Evolutionary conservation across 2,329 filamentous ascomycete species (phyloP).

Genomic region (Sclerotinia trifoliorum): DNA sequence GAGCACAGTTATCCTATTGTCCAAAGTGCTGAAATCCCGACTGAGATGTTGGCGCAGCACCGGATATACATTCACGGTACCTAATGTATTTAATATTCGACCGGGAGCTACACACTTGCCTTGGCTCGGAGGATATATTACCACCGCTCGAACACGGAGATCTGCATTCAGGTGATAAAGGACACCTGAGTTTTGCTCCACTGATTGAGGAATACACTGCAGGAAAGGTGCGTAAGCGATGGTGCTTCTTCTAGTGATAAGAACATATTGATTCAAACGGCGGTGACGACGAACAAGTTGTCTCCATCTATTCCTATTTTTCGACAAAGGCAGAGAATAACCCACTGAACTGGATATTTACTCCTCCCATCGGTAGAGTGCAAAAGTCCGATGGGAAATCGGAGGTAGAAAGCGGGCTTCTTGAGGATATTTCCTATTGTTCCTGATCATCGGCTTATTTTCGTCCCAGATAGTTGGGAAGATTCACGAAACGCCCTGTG

Average conservation of each 20-base stretch:
- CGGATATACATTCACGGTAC: slow-evolving; percentile 15
- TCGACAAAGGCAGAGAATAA: background rate
- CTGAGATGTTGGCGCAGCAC: background rate
- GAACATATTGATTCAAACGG: background rate
- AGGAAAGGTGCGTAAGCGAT: background rate
- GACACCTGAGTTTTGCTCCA: background rate
- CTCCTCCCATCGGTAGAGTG: background rate
- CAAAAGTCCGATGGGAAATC: slow-evolving; percentile 1
- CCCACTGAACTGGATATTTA: background rate
- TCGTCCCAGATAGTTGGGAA: background rate
- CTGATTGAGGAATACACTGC: background rate
- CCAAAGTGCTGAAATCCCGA: slow-evolving; percentile 10
- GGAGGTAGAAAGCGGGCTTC: slow-evolving; percentile 4
- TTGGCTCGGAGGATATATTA: slow-evolving; percentile 4
- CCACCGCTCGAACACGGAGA: background rate
- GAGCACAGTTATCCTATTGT: background rate
- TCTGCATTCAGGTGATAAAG: background rate
- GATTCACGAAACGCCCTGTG: background rate
- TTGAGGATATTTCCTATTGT: background rate
- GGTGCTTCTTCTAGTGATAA: background rate
- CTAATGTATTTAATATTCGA: slow-evolving; percentile 7
- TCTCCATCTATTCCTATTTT: background rate
- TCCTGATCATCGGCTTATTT: background rate
- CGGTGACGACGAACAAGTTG: background rate
- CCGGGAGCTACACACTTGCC: background rate